A percentile compares a stretch with the other conserved stretches of the same genome.
Conservation (phyloP, 2,329 filamentous ascomycete species). For the Exophiala sideris region DNA sequence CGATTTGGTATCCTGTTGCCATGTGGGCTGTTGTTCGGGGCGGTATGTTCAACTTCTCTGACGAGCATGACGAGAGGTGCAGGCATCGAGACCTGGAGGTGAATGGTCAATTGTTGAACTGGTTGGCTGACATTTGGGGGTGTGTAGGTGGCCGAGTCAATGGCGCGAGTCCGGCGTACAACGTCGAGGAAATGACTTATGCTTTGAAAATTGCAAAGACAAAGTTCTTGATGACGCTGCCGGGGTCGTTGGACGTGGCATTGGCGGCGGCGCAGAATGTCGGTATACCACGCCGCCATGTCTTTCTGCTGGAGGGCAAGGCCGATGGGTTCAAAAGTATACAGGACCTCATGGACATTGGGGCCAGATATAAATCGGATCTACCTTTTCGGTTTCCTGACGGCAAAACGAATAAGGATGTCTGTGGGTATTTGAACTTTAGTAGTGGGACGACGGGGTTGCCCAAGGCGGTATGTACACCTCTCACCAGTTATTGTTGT, state of each 20-base stretch:
- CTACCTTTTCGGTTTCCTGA: constrained; percentile 48
- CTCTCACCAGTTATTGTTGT: background rate
- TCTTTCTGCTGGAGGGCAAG: constrained; percentile 58
- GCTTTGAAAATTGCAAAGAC: constrained; percentile 57
- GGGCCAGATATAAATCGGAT: constrained; percentile 26
- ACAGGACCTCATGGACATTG: constrained; percentile 34
- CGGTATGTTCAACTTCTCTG: constrained; percentile 29
- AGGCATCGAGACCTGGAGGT: background rate
- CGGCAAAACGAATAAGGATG: constrained; percentile 52
- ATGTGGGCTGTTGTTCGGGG: constrained; percentile 56
- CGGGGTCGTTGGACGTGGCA: constrained; percentile 49
- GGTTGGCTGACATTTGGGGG: background rate
- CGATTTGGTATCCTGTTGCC: constrained; percentile 64
- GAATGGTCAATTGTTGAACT: background rate
- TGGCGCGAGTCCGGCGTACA: constrained; percentile 64
- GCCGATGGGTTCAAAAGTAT: constrained; percentile 48
- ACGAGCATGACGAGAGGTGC: too few relatives aligned
- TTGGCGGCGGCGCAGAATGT: constrained; percentile 52
- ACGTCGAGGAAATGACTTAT: constrained; percentile 65
- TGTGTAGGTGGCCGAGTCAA: constrained; percentile 53
- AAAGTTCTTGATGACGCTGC: constrained; percentile 35
- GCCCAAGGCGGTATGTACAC: constrained; percentile 67
- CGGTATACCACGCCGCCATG: constrained; percentile 50
- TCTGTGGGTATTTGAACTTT: constrained; percentile 62
- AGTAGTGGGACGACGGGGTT: constrained; percentile 71